A percentile compares a stretch with the other conserved stretches of the same genome.
These are phyloP conservation scores for Podila minutissima DNA, from an alignment of 192 early-diverging fungal genomes.

Conservation along the genomic window DNA sequence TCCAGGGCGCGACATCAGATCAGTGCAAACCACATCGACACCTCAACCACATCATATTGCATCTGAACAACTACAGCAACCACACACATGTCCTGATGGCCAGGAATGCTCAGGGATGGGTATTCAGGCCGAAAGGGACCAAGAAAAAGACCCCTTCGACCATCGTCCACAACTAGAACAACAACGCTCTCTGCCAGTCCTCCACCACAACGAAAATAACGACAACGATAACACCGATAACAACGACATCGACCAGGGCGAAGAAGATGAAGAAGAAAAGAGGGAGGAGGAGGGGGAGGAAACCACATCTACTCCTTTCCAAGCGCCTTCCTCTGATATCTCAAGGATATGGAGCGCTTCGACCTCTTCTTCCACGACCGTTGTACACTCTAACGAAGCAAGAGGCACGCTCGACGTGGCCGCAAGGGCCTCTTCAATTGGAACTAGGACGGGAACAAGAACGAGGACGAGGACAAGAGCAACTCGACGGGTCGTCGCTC, in stretches of 20 bases:
- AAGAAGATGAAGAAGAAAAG: not conserved
- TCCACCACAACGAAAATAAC: not conserved
- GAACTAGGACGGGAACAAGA: not conserved
- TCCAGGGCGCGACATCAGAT: not conserved
- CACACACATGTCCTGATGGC: too few species aligned
- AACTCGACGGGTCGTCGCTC: too few species aligned
- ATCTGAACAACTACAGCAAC: too few species aligned
- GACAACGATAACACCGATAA: not conserved
- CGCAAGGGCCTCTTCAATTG: constrained; percentile 1
- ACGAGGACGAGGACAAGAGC: not conserved
- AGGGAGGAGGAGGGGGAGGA: not conserved
- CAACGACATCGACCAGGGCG: not conserved
- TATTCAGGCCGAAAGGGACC: too few species aligned
- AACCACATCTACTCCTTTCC: constrained; percentile 1
- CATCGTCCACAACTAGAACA: too few species aligned
- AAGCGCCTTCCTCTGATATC: not conserved
- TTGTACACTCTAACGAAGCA: not conserved
- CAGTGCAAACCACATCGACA: not conserved
- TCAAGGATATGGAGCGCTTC: not conserved
- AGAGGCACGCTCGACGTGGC: constrained; percentile 3
- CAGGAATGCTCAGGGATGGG: too few species aligned
- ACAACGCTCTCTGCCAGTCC: not conserved
- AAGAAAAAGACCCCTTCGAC: too few species aligned
- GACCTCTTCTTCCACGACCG: not conserved
- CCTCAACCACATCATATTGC: not conserved